Evolutionary conservation across 305 asterid genomes (phyloP), one percentile per base, ranked within the genome.

Genomic region (Caryopteris hybrid): DNA sequence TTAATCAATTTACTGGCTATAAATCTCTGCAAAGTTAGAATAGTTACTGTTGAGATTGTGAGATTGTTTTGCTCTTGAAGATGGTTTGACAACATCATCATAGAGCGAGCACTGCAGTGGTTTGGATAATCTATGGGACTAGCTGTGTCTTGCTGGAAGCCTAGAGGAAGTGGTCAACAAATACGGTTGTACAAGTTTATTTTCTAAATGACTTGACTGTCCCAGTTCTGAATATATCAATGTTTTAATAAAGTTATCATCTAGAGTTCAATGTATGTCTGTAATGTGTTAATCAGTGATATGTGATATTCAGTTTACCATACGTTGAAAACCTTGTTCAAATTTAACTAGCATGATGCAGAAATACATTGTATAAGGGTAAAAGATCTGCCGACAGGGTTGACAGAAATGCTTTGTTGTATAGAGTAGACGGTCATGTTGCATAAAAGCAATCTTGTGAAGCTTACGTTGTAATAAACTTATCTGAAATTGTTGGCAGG

Each of bases 401-500:
- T 47, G 45, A 47, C 18, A 10, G 34, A 29, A 38, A 17, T 29
- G 29, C 36, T 54, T 41, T 10, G 17, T 12, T 21, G 38, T 21
- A 45, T 46, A 58, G 22, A 34, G 3, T 50, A 36, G 23, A 22
- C 61, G 46, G 70, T 58, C 60, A 5, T 51, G 53, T 43, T 70
- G 53, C 47, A 53, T 23, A 14, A 22, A 39, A 66, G 14, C 18
- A 17, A 41, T 38, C 34, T 34, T 48, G 50, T 39, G 22, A 17
- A 66, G 16, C 7, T 61, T 38, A 21, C 72, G 36, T 18, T 54
- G 70, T 63, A 53, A 38, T 72, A 25, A 57, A 71, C 51, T 59
- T 27, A 48, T 39, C 59, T 75, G 71, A 52, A 66, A 72, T 70
- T 75, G 12, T 66, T 84, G 52, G 71, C 86, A 91, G 97, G 96